Conservation (phyloP, 1,284 basidiomycete species). For the Papiliotrema nemorosa region DNA sequence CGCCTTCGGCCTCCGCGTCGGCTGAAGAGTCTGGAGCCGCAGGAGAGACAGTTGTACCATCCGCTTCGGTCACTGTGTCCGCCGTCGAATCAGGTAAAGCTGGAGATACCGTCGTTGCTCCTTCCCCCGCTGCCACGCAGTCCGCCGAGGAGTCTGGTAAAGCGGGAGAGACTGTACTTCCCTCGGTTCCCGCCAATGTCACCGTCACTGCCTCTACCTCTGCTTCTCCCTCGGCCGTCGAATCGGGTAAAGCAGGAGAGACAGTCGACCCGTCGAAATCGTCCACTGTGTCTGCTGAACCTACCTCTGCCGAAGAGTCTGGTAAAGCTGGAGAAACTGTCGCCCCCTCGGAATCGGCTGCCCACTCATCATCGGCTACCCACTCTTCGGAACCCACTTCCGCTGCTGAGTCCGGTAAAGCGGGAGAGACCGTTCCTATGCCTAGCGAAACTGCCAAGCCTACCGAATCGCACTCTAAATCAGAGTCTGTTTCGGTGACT, state of each 20-base stretch:
- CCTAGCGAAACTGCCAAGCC: neutral
- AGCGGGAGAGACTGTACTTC: neutral
- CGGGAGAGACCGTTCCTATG: slow-evolving; percentile 1
- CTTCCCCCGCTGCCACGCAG: neutral
- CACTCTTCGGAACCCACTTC: too few relatives aligned
- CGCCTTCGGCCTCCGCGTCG: slow-evolving; percentile 6
- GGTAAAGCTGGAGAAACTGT: neutral
- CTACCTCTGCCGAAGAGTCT: neutral
- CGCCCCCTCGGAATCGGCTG: slow-evolving; percentile 2
- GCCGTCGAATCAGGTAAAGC: neutral
- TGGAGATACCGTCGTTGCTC: neutral
- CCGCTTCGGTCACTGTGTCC: slow-evolving; percentile 4
- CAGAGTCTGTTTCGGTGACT: neutral
- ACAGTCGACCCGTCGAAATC: neutral
- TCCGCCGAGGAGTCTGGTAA: neutral
- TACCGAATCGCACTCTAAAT: neutral
- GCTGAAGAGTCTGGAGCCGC: slow-evolving; percentile 1
- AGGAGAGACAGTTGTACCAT: neutral
- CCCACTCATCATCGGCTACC: neutral
- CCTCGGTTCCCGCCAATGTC: neutral
- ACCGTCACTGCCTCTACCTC: neutral
- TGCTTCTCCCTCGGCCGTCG: neutral
- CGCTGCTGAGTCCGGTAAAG: neutral
- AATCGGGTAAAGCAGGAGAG: slow-evolving; percentile 2
- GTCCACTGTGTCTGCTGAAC: neutral